Base-by-base conservation (phyloP, 108 stramenopile genomes). In the Cyclotella cryptica region DNA sequence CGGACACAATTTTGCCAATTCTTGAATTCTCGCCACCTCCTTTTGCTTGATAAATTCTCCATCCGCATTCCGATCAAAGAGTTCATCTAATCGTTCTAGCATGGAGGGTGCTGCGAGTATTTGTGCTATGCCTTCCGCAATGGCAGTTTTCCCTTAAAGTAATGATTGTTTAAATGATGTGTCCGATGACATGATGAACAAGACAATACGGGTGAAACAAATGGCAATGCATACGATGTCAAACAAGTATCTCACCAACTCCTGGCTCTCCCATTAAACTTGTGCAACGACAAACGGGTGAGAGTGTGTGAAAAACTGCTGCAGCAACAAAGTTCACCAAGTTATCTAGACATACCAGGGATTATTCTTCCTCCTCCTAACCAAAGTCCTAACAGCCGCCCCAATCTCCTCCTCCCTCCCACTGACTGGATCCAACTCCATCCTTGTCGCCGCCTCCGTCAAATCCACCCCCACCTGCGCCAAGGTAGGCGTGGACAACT, bases 51-150 rank as follows among this genome's bases (percentile, higher is more conserved):
- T 51, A 47, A 86, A 83, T n/a, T 79, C 69, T 51, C 73, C 85
- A 51, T 82, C 72, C 12, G 75, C 85, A 43, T 84, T 59, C 1
- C 70, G 27, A 59, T 86, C 85, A 71, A 83, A 82, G 14, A 85
- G 59, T 47, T 84, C 85, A 52, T 91, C 85, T 8, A 83, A 30
- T 29, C 54, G 43, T 69, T 80, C 85, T 44, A 86, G 29, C 81
- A 86, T 85, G 11, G 51, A 65, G 1, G 78, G 75, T 4, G 84
- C 84, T 35, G 89, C 86, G 21, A 97, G 74, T 17, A 90, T 73
- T 73, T 92, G 92, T 17, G 96, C 96, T 53, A 97, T 73, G 7
- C 94, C 94, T 82, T 97, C 96, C 0, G 84, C 91, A 70, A 97
- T 94, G 53, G 93, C 89, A 18, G 91, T 92, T 79, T 95, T 95